Evolutionary conservation across 2,329 filamentous ascomycete genomes (phyloP).

Genomic region (Epichloe hybrida): DNA sequence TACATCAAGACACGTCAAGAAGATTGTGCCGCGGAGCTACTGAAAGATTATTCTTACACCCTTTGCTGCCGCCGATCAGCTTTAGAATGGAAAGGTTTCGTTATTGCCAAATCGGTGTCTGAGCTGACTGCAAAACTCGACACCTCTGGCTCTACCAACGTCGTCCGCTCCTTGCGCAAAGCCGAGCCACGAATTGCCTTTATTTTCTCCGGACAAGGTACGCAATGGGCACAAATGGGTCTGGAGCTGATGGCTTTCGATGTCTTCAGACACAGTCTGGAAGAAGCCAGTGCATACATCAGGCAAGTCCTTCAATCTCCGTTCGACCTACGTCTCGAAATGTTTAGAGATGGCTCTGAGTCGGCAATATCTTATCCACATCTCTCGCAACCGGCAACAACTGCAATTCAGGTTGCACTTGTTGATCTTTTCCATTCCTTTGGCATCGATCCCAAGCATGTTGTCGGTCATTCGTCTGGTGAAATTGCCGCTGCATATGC

Average conservation of each 20-base stretch:
- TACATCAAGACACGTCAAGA: constrained; percentile 14
- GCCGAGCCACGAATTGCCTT: constrained; percentile 23
- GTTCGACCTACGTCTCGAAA: constrained; percentile 23
- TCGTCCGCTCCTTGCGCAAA: constrained; percentile 14
- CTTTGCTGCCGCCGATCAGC: constrained; percentile 29
- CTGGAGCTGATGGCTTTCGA: constrained; percentile 26
- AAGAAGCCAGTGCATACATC: constrained; percentile 19
- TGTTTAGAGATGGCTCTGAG: constrained; percentile 14
- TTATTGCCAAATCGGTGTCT: constrained; percentile 21
- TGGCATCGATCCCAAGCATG: constrained; percentile 18
- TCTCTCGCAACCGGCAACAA: constrained; percentile 28
- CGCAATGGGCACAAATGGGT: constrained; percentile 31
- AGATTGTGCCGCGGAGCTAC: constrained; percentile 7
- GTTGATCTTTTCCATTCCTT: constrained; percentile 25
- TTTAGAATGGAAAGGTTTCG: constrained; percentile 28
- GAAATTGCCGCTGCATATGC: constrained; percentile 33
- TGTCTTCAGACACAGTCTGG: constrained; percentile 27
- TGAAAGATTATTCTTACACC: constrained; percentile 32
- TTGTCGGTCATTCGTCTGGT: constrained; percentile 33
- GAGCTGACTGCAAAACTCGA: constrained; percentile 21
- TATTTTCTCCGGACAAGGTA: constrained; percentile 30
- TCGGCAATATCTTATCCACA: constrained; percentile 21
- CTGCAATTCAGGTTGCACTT: constrained; percentile 28
- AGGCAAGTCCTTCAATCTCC: constrained; percentile 15
- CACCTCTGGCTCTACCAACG: constrained; percentile 6